These are phyloP conservation scores for Epichloe baconii DNA, from an alignment of 2,329 filamentous ascomycete genomes.

Conservation along the genomic window DNA sequence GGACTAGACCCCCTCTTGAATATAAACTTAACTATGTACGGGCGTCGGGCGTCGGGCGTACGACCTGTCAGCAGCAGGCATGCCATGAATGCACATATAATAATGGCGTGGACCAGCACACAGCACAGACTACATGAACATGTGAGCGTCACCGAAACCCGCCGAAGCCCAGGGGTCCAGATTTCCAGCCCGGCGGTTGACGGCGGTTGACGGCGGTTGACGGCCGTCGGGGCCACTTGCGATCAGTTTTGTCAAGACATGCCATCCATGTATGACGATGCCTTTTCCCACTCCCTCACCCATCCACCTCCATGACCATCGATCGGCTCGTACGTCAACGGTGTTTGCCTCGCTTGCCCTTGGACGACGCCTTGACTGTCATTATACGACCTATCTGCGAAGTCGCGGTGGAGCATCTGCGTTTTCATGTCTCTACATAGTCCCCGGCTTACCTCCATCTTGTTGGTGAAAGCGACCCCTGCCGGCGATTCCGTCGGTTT, in stretches of 20 bases:
- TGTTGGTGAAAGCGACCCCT: not conserved
- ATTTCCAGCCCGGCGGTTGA: not conserved
- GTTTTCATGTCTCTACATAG: not conserved
- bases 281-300: not conserved
- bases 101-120: too few relatives aligned
- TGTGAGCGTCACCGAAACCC: slow-evolving; percentile 4
- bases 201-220: not conserved
- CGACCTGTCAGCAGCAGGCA: too few relatives aligned
- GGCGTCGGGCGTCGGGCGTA: too few relatives aligned
- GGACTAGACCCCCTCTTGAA: too few relatives aligned
- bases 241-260: not conserved
- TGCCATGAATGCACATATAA: too few relatives aligned
- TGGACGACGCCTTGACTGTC: not conserved
- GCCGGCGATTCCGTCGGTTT: not conserved
- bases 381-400: not conserved
- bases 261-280: slow-evolving; percentile 5
- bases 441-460: not conserved
- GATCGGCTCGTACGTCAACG: slow-evolving; percentile 1
- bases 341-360: not conserved
- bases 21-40: too few relatives aligned
- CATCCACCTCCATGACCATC: not conserved
- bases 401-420: not conserved
- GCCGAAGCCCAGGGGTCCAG: slow-evolving; percentile 2
- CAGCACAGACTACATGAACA: not conserved
- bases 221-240: not conserved